Conservation (phyloP, 306 rosid species). For the Castanea mollissima region DNA sequence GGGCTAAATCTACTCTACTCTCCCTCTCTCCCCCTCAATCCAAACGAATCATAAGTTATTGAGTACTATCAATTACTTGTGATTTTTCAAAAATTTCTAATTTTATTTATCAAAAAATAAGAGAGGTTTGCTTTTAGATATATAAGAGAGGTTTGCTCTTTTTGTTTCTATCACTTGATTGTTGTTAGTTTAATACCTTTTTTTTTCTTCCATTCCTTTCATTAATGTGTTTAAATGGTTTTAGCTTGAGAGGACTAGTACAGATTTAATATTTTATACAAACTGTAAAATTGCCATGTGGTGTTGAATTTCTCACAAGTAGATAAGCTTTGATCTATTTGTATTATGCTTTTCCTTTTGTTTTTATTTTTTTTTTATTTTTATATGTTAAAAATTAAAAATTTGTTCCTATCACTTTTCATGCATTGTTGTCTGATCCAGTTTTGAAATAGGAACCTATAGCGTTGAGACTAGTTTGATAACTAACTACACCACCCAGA, state of each 20-base stretch:
- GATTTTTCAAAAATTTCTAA: background rate
- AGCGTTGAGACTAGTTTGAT: too few species aligned
- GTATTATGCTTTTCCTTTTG: conserved; percentile 7
- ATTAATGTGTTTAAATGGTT: background rate
- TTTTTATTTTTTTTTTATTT: background rate
- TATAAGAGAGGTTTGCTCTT: background rate
- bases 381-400: too few species aligned
- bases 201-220: background rate
- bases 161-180: background rate
- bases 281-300: conserved; percentile 7
- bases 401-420: too few species aligned
- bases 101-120: too few species aligned
- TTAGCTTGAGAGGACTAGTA: conserved; percentile 72
- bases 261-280: conserved; percentile 49
- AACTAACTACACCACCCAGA: too few species aligned
- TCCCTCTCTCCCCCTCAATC: too few species aligned
- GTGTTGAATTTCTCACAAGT: conserved; percentile 9
- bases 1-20: too few species aligned
- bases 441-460: too few species aligned
- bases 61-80: background rate
- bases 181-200: background rate
- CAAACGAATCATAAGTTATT: background rate
- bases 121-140: background rate
- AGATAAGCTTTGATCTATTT: conserved; percentile 3
- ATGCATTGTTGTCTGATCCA: too few species aligned